These are phyloP conservation scores for Aquilaria sinensis DNA, from an alignment of 345 rosid species.

Conservation along the genomic window DNA sequence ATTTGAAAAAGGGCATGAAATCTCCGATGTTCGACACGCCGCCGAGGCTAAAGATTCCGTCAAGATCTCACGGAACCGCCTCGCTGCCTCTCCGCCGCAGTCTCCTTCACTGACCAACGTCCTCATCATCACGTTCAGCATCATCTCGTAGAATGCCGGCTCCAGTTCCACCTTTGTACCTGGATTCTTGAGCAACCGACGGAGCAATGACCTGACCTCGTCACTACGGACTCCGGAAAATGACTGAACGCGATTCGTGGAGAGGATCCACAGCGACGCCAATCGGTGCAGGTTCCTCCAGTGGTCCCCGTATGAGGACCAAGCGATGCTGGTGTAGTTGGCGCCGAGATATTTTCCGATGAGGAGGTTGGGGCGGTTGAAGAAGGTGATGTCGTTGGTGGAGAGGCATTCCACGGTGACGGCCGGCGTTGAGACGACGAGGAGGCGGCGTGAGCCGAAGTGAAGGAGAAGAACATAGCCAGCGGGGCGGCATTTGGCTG, in stretches of 20 bases:
- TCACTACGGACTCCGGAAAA: background rate
- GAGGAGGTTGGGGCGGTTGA: slow-evolving; percentile 36
- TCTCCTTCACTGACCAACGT: background rate
- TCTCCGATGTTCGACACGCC: too few relatives aligned
- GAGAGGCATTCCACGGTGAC: slow-evolving; percentile 40
- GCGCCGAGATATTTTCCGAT: slow-evolving; percentile 33
- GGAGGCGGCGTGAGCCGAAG: background rate
- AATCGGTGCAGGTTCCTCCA: slow-evolving; percentile 29
- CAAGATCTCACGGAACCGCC: too few relatives aligned
- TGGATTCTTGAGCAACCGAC: background rate
- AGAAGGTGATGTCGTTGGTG: slow-evolving; percentile 38
- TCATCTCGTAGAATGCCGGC: slow-evolving; percentile 3
- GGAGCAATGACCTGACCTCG: background rate
- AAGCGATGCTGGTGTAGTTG: slow-evolving; percentile 20
- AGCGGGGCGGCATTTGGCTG: too few relatives aligned
- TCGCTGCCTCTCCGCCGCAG: too few relatives aligned
- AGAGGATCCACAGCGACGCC: slow-evolving; percentile 13
- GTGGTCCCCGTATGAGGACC: slow-evolving; percentile 34
- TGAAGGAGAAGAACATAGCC: background rate
- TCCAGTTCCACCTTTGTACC: slow-evolving; percentile 4
- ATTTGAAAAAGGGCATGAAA: too few relatives aligned
- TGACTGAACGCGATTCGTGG: slow-evolving; percentile 7
- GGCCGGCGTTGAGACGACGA: background rate
- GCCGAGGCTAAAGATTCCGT: too few relatives aligned
- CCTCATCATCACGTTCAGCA: slow-evolving; percentile 13